These are phyloP conservation scores for Diaporthe vaccinii DNA, from an alignment of 2,329 filamentous ascomycete species.

Conservation along the genomic window DNA sequence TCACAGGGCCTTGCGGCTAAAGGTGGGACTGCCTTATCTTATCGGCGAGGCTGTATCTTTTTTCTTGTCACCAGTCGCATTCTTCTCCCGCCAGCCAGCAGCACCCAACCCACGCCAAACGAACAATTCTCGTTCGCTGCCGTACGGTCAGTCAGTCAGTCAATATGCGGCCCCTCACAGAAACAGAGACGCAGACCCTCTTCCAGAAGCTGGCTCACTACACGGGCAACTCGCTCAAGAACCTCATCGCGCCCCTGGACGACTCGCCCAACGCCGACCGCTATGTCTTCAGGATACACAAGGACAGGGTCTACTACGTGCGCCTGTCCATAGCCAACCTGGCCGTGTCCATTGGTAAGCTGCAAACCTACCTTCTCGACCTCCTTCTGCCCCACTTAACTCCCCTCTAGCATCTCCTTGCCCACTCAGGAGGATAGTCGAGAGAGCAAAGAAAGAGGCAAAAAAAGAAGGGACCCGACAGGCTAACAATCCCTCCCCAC, in stretches of 20 bases:
- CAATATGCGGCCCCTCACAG: constrained; percentile 85
- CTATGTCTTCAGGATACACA: constrained; percentile 87
- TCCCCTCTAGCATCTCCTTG: neutral
- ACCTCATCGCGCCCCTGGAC: constrained; percentile 82
- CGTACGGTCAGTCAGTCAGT: constrained; percentile 4
- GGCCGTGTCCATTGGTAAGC: constrained; percentile 85
- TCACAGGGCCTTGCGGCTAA: constrained; percentile 6
- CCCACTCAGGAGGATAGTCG: neutral
- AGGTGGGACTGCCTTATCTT: constrained; percentile 33
- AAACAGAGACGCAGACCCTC: constrained; percentile 82
- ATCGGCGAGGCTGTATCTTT: constrained; percentile 36
- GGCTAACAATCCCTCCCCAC: neutral
- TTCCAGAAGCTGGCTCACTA: constrained; percentile 96
- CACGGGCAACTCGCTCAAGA: constrained; percentile 87
- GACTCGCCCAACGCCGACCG: constrained; percentile 78
- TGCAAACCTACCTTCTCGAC: constrained; percentile 51
- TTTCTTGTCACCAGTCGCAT: constrained; percentile 19
- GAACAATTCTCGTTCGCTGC: constrained; percentile 1
- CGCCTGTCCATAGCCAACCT: constrained; percentile 91
- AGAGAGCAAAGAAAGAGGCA: neutral
- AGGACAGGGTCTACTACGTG: constrained; percentile 91
- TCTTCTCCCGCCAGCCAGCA: neutral
- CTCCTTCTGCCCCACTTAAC: no score
- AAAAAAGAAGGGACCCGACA: neutral
- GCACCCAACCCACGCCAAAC: neutral